Conservation (phyloP, 225 moss, liverwort and hornwort species). For the Marchantia polymorpha region DNA sequence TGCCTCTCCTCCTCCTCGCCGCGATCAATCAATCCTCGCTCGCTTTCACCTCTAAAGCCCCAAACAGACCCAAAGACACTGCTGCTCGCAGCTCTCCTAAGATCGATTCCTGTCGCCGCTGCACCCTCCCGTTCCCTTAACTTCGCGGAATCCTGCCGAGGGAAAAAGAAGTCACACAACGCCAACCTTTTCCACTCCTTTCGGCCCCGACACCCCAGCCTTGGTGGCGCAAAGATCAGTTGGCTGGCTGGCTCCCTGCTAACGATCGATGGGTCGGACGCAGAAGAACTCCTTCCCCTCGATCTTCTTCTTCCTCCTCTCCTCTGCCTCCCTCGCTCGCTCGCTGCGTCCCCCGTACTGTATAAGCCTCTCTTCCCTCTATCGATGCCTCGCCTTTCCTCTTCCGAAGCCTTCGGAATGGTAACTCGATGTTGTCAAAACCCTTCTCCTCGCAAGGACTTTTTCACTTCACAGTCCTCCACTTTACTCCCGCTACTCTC, state of each 20-base stretch:
- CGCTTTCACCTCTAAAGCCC: not conserved
- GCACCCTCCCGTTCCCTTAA: not conserved
- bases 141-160: not conserved
- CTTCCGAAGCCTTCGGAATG: not conserved
- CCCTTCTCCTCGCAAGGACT: not conserved
- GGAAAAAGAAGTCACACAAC: too few relatives aligned
- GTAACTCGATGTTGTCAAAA: not conserved
- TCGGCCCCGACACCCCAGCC: conserved; percentile 5
- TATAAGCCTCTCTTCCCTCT: not conserved
- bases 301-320: too few relatives aligned
- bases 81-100: not conserved
- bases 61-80: not conserved
- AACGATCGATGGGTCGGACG: conserved; percentile 8
- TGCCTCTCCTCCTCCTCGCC: not conserved
- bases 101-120: conserved; percentile 4
- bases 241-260: conserved; percentile 9
- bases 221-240: conserved; percentile 12
- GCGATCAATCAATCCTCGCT: not conserved
- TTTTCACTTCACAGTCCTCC: not conserved
- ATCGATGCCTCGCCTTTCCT: not conserved
- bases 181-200: not conserved
- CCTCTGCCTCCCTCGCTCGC: not conserved
- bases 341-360: not conserved
- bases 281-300: not conserved
- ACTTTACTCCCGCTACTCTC: not conserved